Evolutionary conservation across 1,139 yeast species (phyloP).

Genomic region (Lodderomyces pseudojiufengensis): DNA sequence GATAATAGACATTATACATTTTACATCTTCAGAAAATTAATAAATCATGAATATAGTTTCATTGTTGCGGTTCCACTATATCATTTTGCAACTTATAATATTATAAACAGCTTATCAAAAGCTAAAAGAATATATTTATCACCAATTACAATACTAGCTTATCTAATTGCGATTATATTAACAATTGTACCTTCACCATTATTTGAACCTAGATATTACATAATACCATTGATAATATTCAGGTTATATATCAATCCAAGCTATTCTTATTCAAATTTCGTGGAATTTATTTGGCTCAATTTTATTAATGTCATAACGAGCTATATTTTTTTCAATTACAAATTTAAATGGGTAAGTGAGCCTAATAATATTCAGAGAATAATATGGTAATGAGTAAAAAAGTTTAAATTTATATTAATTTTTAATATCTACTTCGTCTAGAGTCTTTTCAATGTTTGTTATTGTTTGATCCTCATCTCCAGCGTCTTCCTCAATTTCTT

Average conservation of each 20-base stretch:
- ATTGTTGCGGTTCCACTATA: slow-evolving; percentile 60
- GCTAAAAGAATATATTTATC: slow-evolving; percentile 17
- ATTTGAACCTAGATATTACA: slow-evolving; percentile 90
- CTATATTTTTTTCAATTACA: slow-evolving; percentile 53
- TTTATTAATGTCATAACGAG: slow-evolving; percentile 52
- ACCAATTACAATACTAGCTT: slow-evolving; percentile 41
- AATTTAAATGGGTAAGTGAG: slow-evolving; percentile 69
- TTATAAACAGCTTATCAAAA: slow-evolving; percentile 24
- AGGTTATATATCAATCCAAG: slow-evolving; percentile 53
- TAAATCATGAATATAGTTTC: slow-evolving; percentile 41
- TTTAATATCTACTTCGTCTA: slow-evolving; percentile 10
- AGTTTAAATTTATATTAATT: too few species aligned
- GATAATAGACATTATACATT: slow-evolving; percentile 94
- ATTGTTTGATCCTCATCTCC: slow-evolving; percentile 3
- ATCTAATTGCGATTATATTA: slow-evolving; percentile 48
- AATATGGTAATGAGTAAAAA: slow-evolving; percentile 61
- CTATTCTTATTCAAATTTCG: slow-evolving; percentile 33
- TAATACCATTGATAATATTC: slow-evolving; percentile 75
- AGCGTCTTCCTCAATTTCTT: slow-evolving; percentile 6
- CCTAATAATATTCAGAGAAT: slow-evolving; percentile 64
- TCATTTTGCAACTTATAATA: slow-evolving; percentile 61
- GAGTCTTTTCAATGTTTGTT: slow-evolving; percentile 8
- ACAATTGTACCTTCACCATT: slow-evolving; percentile 86
- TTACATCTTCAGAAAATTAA: slow-evolving; percentile 68
- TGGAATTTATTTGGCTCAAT: slow-evolving; percentile 63